Percentiles rank a stretch among this genome's conserved stretches.
These are phyloP conservation scores for Cudoniella acicularis DNA, from an alignment of 495 filamentous ascomycete species.

Conservation along the genomic window DNA sequence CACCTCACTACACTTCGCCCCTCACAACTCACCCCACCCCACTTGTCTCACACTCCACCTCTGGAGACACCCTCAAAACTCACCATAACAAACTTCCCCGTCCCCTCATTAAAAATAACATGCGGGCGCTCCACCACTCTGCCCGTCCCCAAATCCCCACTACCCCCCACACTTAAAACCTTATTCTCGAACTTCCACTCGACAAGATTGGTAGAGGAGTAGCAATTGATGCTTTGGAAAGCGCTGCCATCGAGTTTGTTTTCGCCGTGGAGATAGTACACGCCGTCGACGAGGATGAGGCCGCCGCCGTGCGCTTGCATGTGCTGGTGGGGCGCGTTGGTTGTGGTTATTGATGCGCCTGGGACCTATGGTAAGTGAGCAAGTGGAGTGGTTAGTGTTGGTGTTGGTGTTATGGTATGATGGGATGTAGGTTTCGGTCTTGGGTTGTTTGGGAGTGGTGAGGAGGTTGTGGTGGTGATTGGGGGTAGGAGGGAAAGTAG, in stretches of 20 bases:
- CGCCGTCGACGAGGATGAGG: constrained; percentile 38
- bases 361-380: constrained; percentile 29
- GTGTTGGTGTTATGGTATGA: too few relatives aligned
- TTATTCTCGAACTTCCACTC: constrained; percentile 58
- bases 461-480: too few relatives aligned
- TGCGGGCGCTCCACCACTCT: constrained; percentile 65
- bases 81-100: constrained; percentile 40
- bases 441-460: too few relatives aligned
- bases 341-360: constrained; percentile 49
- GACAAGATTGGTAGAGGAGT: constrained; percentile 52
- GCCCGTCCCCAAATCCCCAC: constrained; percentile 58
- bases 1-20: not conserved
- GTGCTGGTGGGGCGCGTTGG: constrained; percentile 41
- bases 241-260: constrained; percentile 56
- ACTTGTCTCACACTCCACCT: too few relatives aligned
- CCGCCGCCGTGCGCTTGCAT: constrained; percentile 57
- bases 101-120: constrained; percentile 49
- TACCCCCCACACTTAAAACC: constrained; percentile 41
- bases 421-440: too few relatives aligned
- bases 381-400: not conserved
- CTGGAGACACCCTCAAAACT: not conserved
- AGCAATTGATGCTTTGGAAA: constrained; percentile 60
- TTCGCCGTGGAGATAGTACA: constrained; percentile 63
- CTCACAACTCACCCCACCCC: not conserved
- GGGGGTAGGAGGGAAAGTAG: too few relatives aligned